Evolutionary conservation across 768 basidiomycete species (phyloP), one percentile per base, ranked within the genome.

Genomic region (Lentinula sp.): DNA sequence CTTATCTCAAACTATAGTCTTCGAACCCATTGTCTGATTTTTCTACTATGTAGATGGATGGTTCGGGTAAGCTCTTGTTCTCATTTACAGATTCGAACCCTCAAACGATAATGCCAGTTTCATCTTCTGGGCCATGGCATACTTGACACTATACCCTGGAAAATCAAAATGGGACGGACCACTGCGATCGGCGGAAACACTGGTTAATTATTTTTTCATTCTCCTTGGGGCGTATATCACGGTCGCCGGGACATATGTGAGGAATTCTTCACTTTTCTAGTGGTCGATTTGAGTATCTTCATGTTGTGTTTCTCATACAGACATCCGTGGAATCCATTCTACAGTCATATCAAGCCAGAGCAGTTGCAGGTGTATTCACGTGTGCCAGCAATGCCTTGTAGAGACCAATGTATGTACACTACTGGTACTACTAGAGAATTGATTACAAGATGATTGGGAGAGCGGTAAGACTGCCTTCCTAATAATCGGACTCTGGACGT

Each of bases 71-170:
- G 32, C 33, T 56, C 48, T 16, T 51, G n/a, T 6, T 45, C 58
- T 20, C 62, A 6, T 43, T 15, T 48, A 28, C 18, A 33, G 6
- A 28, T 28, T 28, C 4, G 4, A 28, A 28, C 28, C 28, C 28
- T 28, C 28, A 3, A 28, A 46, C 50, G 6, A 36, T 23, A 52
- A 36, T 53, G 54, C 41, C 60, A 72, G 65, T 2, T 79, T 76
- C 64, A 77, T 78, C 20, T 78, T 77, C 69, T 79, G 77, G 77
- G 76, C 72, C 8, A 75, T 78, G 74, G 75, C 76, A 12, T 79
- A 78, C 66, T 63, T 79, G 1, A 66, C 71, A 10, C 65, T 79
- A n/a, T 67, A 76, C 62, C 76, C 77, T 1, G 72, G 73, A 3
- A 64, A 65, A 36, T 56, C 60, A 59, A 72, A 68, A 60, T 79